These are phyloP conservation scores for Penicillium sp. DNA, from an alignment of 2,329 filamentous ascomycete species.

Conservation along the genomic window DNA sequence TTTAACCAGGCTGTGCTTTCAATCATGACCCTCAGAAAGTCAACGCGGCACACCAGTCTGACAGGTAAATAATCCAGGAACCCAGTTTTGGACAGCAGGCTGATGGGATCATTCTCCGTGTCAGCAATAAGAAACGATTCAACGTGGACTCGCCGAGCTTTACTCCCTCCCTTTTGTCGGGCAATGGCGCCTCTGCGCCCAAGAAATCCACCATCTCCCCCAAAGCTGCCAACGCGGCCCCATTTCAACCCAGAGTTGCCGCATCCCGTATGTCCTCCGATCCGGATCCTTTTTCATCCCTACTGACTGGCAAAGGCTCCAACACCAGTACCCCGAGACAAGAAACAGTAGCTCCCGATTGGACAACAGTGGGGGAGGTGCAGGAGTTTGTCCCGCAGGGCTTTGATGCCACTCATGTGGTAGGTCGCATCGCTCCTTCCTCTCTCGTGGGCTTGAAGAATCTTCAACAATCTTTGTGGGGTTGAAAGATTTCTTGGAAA, in stretches of 20 bases:
- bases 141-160: slow-evolving; percentile 98
- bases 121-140: slow-evolving; percentile 65
- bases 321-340: slow-evolving; percentile 45
- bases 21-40: slow-evolving; percentile 77
- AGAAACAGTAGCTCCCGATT: slow-evolving; percentile 44
- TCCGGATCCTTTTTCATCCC: background rate
- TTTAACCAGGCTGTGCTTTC: slow-evolving; percentile 69
- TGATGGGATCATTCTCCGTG: background rate
- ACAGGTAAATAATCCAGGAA: slow-evolving; percentile 35
- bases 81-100: background rate
- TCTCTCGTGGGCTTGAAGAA: background rate
- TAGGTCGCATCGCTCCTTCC: slow-evolving; percentile 35
- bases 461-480: background rate
- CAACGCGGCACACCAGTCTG: slow-evolving; percentile 41
- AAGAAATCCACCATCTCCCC: slow-evolving; percentile 80
- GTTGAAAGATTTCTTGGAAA: background rate
- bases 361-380: slow-evolving; percentile 44
- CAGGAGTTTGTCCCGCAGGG: slow-evolving; percentile 57
- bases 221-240: slow-evolving; percentile 83
- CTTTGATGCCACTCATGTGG: slow-evolving; percentile 53
- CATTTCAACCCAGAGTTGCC: slow-evolving; percentile 47
- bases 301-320: slow-evolving; percentile 38
- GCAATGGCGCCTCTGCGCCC: slow-evolving; percentile 38
- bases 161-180: slow-evolving; percentile 62
- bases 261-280: slow-evolving; percentile 37